Evolutionary conservation across 345 rosid genomes (phyloP), one percentile per base, ranked within the genome.

Genomic region (Lenwebbia sp.): DNA sequence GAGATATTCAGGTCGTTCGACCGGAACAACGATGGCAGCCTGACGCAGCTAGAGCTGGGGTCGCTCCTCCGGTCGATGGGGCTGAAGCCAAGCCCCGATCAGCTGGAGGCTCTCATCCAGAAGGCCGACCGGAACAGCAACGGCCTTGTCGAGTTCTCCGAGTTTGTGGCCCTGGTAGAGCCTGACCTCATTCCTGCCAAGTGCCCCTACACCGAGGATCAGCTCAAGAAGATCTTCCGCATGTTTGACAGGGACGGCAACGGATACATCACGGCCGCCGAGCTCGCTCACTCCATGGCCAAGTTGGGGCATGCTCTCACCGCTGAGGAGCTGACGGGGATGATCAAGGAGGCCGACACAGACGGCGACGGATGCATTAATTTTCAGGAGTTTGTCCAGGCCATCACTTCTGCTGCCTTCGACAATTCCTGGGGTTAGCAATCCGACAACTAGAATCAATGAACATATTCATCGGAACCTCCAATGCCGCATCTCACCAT

Each of bases 281-380:
- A 96, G 86, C 88, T 96, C 85, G 98, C 98, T 11, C 96, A 93
- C 84, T 94, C 96, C 3, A 96, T 94, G 98, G 98, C 98, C 7
- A 95, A 92, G 88, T 86, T 95, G 13, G 96, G 97, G 13, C 94
- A 96, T 17, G 96, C 94, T 3, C 90, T 94, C 83, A 94, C 96
- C 4, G 98, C 91, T 4, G 98, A 93, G 87, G 98, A 96, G 89
- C 85, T 96, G 88, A 93, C 96, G 0, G 99, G 94, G 85, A 95
- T 95, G 98, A 96, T 96, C 85, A 93, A 86, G 90, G 99, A 96
- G 87, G 99, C 98, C 0, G 98, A 95, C 84, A 90, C 92, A 1
- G 98, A 96, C 40, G 99, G 98, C 2, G 98, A 96, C 30, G 98
- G 98, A 2, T 88, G 95, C 86, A 96, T 96, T 52, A 93, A 90